Base-by-base conservation (phyloP, 331 rosid genomes). In the Malus hybrid region DNA sequence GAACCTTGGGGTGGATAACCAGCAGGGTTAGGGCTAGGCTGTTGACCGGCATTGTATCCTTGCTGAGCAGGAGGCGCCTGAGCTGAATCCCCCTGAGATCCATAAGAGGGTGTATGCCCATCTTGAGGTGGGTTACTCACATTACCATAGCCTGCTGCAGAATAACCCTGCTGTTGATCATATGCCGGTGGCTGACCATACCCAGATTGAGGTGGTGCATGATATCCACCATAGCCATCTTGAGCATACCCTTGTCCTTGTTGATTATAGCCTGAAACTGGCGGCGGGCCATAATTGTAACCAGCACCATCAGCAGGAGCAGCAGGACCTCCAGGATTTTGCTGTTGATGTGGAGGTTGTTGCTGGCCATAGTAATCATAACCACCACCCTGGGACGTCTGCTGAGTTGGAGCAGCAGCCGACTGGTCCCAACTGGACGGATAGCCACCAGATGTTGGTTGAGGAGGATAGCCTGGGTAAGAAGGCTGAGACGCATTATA, bases 101-200 rank as follows among this genome's bases (percentile, higher is more conserved):
- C 94, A 75, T 93, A 91, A 20, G 85, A 82, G 22, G 93, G 13
- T 77, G 88, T 67, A 34, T 84, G 87, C 39, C 90, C 93, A 71
- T 91, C 98, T 83, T 85, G 96, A 29, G 90, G 39, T 2, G 91
- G 79, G 74, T 86, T 93, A 76, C 84, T 79, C 73, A 77, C 97
- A 78, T 77, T 80, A 44, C 91, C 88, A 76, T 88, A 91, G 79
- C 81, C 68, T 6, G 96, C 67, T 56, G 88, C 91, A 68, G 96
- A 73, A 85, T 92, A 91, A n/a, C 97, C 89, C 77, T 94, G 98
- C 75, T 94, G 98, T 70, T 95, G 99, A 78, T 95, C 99, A 72
- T 92, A 95, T 4, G 96, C 12, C 0, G 88, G 86, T 42, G 85
- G 95, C 82, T 94, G 99, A 6, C 91, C 93, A 70, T 95, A 95